phyloP scores from a whole-genome alignment of 192 early-diverging fungal genomes.

The Umbelopsis sp. region DNA sequence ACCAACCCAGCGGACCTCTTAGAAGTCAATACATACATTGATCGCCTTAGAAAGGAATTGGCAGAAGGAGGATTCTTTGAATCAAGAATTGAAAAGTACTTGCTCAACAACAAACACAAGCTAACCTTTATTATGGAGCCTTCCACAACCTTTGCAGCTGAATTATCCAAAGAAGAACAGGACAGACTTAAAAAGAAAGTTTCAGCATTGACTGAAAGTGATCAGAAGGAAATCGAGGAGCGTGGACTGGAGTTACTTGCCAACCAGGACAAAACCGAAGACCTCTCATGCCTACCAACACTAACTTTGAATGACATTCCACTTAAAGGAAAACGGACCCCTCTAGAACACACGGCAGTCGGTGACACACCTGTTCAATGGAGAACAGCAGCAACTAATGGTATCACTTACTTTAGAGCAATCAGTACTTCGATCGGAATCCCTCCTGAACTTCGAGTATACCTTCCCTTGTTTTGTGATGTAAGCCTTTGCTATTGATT shows the following conservation, averaged over 20 bases:
- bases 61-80: conserved; percentile 73
- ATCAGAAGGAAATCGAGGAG: conserved; percentile 60
- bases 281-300: conserved; percentile 82
- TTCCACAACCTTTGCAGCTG: conserved; percentile 59
- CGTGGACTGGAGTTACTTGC: conserved; percentile 69
- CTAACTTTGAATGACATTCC: conserved; percentile 81
- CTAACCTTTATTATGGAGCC: conserved; percentile 87
- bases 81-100: conserved; percentile 69
- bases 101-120: conserved; percentile 78
- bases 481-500: conserved; percentile 35
- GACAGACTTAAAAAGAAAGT: conserved; percentile 65
- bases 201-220: conserved; percentile 54
- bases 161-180: conserved; percentile 65
- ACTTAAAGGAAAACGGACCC: conserved; percentile 57
- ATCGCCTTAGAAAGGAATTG: conserved; percentile 64
- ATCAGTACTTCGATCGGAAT: conserved; percentile 68
- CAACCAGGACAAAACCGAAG: conserved; percentile 75
- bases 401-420: conserved; percentile 85
- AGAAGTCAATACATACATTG: conserved; percentile 77
- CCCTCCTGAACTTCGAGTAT: conserved; percentile 66
- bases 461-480: conserved; percentile 77
- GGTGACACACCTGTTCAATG: conserved; percentile 66
- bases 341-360: conserved; percentile 52
- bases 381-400: conserved; percentile 84
- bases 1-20: conserved; percentile 83